Conservation (phyloP, 1,284 basidiomycete species). For the Uromyces viciae-fabae region DNA sequence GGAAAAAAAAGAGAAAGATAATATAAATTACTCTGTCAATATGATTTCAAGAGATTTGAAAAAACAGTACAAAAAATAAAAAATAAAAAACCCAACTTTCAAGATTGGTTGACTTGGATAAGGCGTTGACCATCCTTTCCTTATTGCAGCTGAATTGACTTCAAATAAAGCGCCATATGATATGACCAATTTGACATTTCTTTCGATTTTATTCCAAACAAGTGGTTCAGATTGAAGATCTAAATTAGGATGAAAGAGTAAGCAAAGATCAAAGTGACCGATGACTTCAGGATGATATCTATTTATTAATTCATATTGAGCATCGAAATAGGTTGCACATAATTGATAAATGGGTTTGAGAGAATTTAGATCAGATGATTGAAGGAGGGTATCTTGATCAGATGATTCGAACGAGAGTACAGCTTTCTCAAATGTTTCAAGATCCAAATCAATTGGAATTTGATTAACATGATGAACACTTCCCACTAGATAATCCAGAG, state of each 20-base stretch:
- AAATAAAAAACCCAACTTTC: conserved; percentile 60
- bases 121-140: conserved; percentile 80
- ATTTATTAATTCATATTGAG: conserved; percentile 67
- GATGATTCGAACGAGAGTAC: conserved; percentile 48
- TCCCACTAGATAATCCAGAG: conserved; percentile 86
- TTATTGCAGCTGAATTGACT: conserved; percentile 82
- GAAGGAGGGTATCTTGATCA: conserved; percentile 48
- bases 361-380: conserved; percentile 34
- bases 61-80: conserved; percentile 7
- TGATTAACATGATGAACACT: conserved; percentile 84
- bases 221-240: conserved; percentile 53
- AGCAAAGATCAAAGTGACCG: conserved; percentile 87
- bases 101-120: conserved; percentile 79
- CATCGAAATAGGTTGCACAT: conserved; percentile 73
- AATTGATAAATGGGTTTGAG: conserved; percentile 52
- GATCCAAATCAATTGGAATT: conserved; percentile 90
- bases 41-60: background rate
- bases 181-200: conserved; percentile 73
- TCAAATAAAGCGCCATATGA: conserved; percentile 89
- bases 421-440: conserved; percentile 60
- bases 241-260: conserved; percentile 62
- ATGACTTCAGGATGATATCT: conserved; percentile 79
- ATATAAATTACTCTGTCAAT: conserved; percentile 4
- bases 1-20: too few relatives aligned
- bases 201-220: conserved; percentile 66